phyloP scores from a whole-genome alignment of 2,329 filamentous ascomycete genomes.

The Seiridium unicorne region DNA sequence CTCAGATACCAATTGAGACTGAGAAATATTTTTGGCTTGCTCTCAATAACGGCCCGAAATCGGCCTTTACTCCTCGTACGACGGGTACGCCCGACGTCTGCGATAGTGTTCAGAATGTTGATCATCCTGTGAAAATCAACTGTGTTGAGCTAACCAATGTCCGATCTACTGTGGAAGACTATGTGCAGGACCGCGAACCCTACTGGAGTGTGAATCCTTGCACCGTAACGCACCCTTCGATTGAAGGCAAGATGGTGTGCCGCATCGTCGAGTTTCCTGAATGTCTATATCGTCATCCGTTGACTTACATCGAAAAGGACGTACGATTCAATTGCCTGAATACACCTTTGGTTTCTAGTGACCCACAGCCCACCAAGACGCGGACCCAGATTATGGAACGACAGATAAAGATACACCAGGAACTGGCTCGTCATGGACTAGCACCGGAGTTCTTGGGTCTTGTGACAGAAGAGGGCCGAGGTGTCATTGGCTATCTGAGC shows the following conservation, averaged over 20 bases:
- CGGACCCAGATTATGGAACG: not conserved
- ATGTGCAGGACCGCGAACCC: not conserved
- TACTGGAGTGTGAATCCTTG: not conserved
- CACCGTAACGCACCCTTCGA: not conserved
- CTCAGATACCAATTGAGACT: not conserved
- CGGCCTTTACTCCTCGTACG: not conserved
- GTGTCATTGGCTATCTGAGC: not conserved
- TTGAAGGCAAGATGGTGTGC: not conserved
- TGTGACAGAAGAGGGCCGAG: not conserved
- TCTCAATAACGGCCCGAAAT: not conserved
- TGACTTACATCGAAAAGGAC: not conserved
- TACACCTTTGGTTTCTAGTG: not conserved
- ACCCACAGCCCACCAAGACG: not conserved
- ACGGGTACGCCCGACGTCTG: not conserved
- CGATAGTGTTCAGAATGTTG: not conserved
- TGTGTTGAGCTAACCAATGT: not conserved
- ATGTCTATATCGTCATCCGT: not conserved
- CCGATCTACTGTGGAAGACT: not conserved
- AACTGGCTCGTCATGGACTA: not conserved
- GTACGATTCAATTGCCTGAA: not conserved
- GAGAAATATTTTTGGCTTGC: not conserved
- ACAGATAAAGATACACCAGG: not conserved
- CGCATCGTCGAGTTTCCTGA: conserved; percentile 1
- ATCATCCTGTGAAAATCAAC: not conserved
- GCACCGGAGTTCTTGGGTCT: not conserved